Percentiles rank a stretch among this genome's conserved stretches.
Evolutionary conservation across 192 early-diverging fungal species (phyloP).

Genomic region (Umbelopsis sp.): DNA sequence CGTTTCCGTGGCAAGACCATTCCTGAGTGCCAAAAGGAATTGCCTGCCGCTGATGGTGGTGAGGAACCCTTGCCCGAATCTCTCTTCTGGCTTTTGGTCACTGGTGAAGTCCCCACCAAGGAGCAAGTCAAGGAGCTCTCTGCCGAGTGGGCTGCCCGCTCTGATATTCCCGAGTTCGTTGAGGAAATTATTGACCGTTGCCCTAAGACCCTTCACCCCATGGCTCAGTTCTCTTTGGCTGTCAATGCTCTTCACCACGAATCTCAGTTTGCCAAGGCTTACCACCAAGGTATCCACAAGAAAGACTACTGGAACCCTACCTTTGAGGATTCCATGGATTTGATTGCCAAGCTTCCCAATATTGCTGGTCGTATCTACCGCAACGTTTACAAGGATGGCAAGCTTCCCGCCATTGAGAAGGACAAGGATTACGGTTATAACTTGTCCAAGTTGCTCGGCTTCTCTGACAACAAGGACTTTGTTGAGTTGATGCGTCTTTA

Average conservation of each 20-base stretch:
- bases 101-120: slow-evolving; percentile 93
- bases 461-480: slow-evolving; percentile 84
- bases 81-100: slow-evolving; percentile 97
- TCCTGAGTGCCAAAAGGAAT: slow-evolving; percentile 91
- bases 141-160: slow-evolving; percentile 95
- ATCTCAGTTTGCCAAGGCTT: slow-evolving; percentile 95
- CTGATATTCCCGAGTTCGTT: slow-evolving; percentile 91
- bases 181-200: slow-evolving; percentile 98
- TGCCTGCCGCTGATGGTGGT: slow-evolving; percentile 87
- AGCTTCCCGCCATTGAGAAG: slow-evolving; percentile 81
- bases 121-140: slow-evolving; percentile 92
- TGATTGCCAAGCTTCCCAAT: slow-evolving; percentile 97
- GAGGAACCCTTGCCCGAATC: slow-evolving; percentile 96
- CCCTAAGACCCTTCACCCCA: slow-evolving; percentile 98
- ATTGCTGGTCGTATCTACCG: slow-evolving; percentile 99
- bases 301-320: slow-evolving; percentile 95
- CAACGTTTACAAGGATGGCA: slow-evolving; percentile 98
- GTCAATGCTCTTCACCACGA: slow-evolving; percentile 98
- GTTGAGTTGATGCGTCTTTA: slow-evolving; percentile 98
- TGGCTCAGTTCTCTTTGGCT: slow-evolving; percentile 97
- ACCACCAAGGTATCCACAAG: slow-evolving; percentile 91
- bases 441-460: slow-evolving; percentile 93
- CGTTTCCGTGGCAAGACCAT: slow-evolving; percentile 97
- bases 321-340: slow-evolving; percentile 97
- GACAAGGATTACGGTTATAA: slow-evolving; percentile 95